Base-by-base conservation (phyloP, 192 early-diverging fungal genomes). In the Chytriomyces hyalinus region DNA sequence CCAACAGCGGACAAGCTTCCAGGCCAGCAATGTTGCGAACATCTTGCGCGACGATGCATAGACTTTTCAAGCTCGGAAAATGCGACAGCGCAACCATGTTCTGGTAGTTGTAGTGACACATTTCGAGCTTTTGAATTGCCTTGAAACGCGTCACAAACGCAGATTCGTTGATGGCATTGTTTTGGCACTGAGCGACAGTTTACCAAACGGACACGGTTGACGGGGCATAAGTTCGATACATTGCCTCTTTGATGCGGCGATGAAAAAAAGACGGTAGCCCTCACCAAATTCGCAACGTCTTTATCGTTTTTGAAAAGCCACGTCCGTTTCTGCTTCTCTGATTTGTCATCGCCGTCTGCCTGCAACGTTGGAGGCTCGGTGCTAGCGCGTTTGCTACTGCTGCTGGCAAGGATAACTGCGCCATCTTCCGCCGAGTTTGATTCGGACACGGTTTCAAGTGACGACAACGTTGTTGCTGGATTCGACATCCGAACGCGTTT, bases 31-130 rank as follows among this genome's bases (percentile, higher is more conserved):
- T 86, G 43, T 76, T 77, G 2, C 45, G 26, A 26, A 90, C 83
- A 45, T 90, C 89, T 64, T 90, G 89, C 17, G 89, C 88, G 13
- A 90, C 80, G 61, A 90, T 82, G 67, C 86, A 88, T 3, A 90
- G 75, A 9, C 81, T 80, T 50, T 47, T 81, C 0, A 90, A 50
- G 67, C 17, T 44, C 6, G 74, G 43, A 76, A 90, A 90, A 44
- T 85, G 49, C 26, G 69, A 22, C 36, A 90, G 70, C 5, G 76
- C 83, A 9, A 68, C 26, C 15, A 90, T 86, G 28, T 13, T 63
- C 59, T 82, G 77, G 22, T 80, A 78, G 71, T 90, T 90, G 78
- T 82, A 90, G 62, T 88, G 86, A 66, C 86, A 90, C 88, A 90
- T 87, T 80, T 86, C 88, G 24, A 90, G 7, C 17, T 78, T 47